These are phyloP conservation scores for Eucalyptus erythrocorys DNA, from an alignment of 345 rosid species.

Conservation along the genomic window DNA sequence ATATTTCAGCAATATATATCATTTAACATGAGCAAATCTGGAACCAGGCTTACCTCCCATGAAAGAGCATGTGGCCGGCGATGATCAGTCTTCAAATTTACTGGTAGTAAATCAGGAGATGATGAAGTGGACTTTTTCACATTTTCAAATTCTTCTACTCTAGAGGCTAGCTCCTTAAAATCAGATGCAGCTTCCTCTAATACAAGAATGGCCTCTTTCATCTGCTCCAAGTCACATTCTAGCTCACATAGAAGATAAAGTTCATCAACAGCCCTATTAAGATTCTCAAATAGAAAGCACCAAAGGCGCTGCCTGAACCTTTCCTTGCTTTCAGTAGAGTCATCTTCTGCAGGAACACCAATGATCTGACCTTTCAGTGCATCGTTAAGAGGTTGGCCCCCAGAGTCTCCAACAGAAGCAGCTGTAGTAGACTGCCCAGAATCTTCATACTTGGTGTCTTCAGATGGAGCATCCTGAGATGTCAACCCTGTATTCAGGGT, in stretches of 20 bases:
- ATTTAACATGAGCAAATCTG: not conserved
- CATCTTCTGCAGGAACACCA: slow-evolving; percentile 25
- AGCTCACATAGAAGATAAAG: slow-evolving; percentile 71
- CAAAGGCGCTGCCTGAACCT: slow-evolving; percentile 69
- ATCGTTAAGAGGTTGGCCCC: not conserved
- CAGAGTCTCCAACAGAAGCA: slow-evolving; percentile 1
- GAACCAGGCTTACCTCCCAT: slow-evolving; percentile 54
- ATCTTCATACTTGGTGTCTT: slow-evolving; percentile 7
- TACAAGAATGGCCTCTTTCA: slow-evolving; percentile 74
- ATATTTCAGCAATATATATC: not conserved
- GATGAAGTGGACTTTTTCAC: slow-evolving; percentile 37
- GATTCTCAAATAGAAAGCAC: slow-evolving; percentile 79
- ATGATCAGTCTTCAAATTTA: slow-evolving; percentile 47
- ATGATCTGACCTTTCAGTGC: slow-evolving; percentile 10
- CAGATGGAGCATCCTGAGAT: slow-evolving; percentile 7
- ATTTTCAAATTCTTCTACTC: slow-evolving; percentile 59
- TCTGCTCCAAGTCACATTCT: slow-evolving; percentile 67
- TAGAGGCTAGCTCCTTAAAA: slow-evolving; percentile 41
- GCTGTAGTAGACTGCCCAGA: not conserved
- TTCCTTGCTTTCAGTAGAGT: slow-evolving; percentile 60
- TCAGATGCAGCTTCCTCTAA: slow-evolving; percentile 69
- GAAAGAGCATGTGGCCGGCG: slow-evolving; percentile 84
- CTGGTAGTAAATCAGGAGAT: slow-evolving; percentile 20
- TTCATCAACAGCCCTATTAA: slow-evolving; percentile 75
- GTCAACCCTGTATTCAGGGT: not conserved